These are phyloP conservation scores for Entomophthora muscae DNA, from an alignment of 371 early-diverging fungal genomes.

Conservation along the genomic window DNA sequence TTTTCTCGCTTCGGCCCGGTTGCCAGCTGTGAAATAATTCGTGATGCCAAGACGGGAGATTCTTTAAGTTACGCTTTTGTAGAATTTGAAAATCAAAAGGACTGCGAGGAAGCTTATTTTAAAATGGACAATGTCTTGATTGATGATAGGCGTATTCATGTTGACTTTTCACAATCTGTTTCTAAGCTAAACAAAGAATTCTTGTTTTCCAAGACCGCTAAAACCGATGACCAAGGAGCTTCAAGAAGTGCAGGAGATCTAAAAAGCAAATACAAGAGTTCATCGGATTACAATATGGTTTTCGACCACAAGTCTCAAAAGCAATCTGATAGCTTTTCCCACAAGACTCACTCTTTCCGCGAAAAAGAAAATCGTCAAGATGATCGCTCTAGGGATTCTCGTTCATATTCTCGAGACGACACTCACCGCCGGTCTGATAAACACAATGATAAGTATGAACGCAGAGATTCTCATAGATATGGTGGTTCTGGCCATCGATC, in stretches of 20 bases:
- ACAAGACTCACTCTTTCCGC: not conserved
- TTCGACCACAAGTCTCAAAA: not conserved
- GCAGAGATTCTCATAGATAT: not conserved
- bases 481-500: not conserved
- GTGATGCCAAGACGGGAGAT: slow-evolving; percentile 68
- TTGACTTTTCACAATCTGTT: slow-evolving; percentile 95
- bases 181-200: slow-evolving; percentile 30
- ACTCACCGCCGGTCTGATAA: not conserved
- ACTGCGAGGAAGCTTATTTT: slow-evolving; percentile 82
- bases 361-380: not conserved
- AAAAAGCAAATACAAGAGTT: not conserved
- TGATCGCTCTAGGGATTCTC: not conserved
- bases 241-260: not conserved
- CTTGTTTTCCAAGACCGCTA: not conserved
- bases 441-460: too few species aligned
- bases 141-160: slow-evolving; percentile 91
- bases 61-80: slow-evolving; percentile 90
- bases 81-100: slow-evolving; percentile 77
- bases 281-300: not conserved
- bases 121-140: slow-evolving; percentile 86
- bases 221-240: not conserved
- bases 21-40: slow-evolving; percentile 75
- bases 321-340: not conserved
- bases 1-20: slow-evolving; percentile 88
- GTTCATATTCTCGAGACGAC: not conserved